Percentiles rank a stretch among this genome's conserved stretches.
These are phyloP conservation scores for Camellia oleifera DNA, from an alignment of 179 eudicot genomes.

Conservation along the genomic window DNA sequence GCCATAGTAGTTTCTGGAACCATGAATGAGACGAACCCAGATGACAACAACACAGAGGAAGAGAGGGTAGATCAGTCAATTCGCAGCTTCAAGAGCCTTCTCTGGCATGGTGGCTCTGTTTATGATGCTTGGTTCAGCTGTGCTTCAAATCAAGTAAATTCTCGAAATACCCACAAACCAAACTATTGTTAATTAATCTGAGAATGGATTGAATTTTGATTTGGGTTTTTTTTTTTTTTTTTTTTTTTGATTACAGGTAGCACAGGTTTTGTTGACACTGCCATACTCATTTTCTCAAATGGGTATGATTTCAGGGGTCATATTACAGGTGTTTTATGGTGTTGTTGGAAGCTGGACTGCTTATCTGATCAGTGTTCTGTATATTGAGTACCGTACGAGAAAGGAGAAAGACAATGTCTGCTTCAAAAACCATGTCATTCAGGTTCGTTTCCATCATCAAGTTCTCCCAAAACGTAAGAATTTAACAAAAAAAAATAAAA, in stretches of 20 bases:
- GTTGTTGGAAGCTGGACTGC: slow-evolving; percentile 79
- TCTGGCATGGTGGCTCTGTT: slow-evolving; percentile 73
- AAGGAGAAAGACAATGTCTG: slow-evolving; percentile 58
- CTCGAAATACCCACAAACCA: not conserved
- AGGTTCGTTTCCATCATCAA: slow-evolving; percentile 31
- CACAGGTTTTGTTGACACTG: slow-evolving; percentile 69
- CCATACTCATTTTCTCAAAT: slow-evolving; percentile 81
- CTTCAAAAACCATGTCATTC: slow-evolving; percentile 79
- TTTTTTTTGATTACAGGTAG: slow-evolving; percentile 39
- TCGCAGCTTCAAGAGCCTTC: slow-evolving; percentile 28
- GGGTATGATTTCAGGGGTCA: slow-evolving; percentile 70
- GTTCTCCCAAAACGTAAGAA: too few species aligned
- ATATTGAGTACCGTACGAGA: slow-evolving; percentile 61
- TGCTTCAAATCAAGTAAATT: slow-evolving; percentile 62
- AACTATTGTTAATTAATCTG: not conserved
- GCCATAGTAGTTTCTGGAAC: slow-evolving; percentile 24
- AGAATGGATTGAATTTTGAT: not conserved
- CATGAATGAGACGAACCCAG: slow-evolving; percentile 18
- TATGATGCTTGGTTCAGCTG: slow-evolving; percentile 85
- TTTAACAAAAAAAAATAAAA: not conserved
- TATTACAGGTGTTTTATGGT: slow-evolving; percentile 64
- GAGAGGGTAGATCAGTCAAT: slow-evolving; percentile 18
- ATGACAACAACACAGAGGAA: slow-evolving; percentile 16
- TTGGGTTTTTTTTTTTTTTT: not conserved
- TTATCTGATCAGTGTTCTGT: slow-evolving; percentile 64